Percentiles rank a stretch among this genome's conserved stretches.
Conservation (phyloP, 2,329 filamentous ascomycete species). For the Fusarium tricinctum region DNA sequence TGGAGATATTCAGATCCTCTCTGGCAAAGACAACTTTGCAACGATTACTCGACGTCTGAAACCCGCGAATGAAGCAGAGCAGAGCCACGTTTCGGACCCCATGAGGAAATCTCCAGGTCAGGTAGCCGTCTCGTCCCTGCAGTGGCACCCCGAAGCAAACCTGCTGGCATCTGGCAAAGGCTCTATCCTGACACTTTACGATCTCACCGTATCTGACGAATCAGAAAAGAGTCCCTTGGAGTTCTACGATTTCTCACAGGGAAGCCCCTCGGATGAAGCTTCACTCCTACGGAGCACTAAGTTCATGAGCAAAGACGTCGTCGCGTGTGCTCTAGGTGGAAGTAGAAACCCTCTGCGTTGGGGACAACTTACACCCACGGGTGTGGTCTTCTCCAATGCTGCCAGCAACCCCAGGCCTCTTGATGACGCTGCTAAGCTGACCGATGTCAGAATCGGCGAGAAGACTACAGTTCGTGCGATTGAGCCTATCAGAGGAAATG, state of each 20-base stretch:
- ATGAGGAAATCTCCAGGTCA: conserved; percentile 51
- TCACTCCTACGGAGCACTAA: conserved; percentile 55
- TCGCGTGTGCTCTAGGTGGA: conserved; percentile 63
- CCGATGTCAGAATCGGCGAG: conserved; percentile 50
- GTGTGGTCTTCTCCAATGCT: conserved; percentile 56
- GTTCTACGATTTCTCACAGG: conserved; percentile 48
- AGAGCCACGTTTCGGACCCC: conserved; percentile 26
- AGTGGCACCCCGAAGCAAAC: conserved; percentile 51
- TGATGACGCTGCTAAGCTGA: conserved; percentile 31
- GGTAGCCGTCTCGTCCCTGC: conserved; percentile 53
- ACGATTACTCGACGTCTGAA: conserved; percentile 47
- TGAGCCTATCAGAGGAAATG: conserved; percentile 59
- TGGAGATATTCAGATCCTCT: conserved; percentile 63
- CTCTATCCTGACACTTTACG: conserved; percentile 51
- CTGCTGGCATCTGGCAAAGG: conserved; percentile 53
- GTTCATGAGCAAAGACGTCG: conserved; percentile 61
- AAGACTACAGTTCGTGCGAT: conserved; percentile 62
- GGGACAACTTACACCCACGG: conserved; percentile 62
- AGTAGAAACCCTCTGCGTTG: conserved; percentile 61
- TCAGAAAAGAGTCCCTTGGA: conserved; percentile 37
- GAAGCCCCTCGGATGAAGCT: conserved; percentile 35
- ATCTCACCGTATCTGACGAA: conserved; percentile 40
- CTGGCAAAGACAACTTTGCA: conserved; percentile 52
- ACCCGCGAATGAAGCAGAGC: conserved; percentile 20
- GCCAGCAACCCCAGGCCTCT: conserved; percentile 51